These are phyloP conservation scores for Pichia californica DNA, from an alignment of 805 yeast genomes.

Conservation along the genomic window DNA sequence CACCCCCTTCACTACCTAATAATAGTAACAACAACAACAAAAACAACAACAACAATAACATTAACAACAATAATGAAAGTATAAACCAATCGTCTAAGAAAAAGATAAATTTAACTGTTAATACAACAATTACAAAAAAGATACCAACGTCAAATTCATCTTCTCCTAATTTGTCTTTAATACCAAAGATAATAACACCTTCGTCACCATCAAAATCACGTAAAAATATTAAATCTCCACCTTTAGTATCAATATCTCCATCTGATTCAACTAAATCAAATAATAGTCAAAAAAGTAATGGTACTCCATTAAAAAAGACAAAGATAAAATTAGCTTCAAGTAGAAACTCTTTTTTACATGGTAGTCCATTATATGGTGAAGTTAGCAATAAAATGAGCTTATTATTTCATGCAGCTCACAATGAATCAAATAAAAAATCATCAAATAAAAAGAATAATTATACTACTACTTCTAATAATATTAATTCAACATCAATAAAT, in stretches of 20 bases:
- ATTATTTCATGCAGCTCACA: slow-evolving; percentile 7
- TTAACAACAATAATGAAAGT: too few species aligned
- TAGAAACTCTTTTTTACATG: slow-evolving; percentile 7
- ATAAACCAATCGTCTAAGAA: neutral
- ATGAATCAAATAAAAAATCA: slow-evolving; percentile 1
- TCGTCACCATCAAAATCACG: slow-evolving; percentile 1
- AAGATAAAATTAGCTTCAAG: slow-evolving; percentile 1
- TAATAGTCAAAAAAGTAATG: neutral
- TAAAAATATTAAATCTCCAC: neutral
- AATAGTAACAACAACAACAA: too few species aligned
- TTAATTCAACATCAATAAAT: neutral
- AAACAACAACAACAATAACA: neutral
- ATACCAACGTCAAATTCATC: neutral
- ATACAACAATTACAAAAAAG: neutral
- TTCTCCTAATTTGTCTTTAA: neutral
- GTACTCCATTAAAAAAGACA: slow-evolving; percentile 2
- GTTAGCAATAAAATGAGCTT: slow-evolving; percentile 13
- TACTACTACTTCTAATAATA: neutral
- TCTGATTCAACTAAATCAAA: neutral
- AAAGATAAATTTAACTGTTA: neutral
- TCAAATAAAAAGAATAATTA: neutral
- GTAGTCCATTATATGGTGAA: slow-evolving; percentile 14
- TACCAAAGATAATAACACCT: slow-evolving; percentile 3
- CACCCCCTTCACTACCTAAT: slow-evolving; percentile 1
- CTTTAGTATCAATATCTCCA: neutral